phyloP scores from a whole-genome alignment of 208 protist genomes.

The Acanthamoeba culbertsoni region DNA sequence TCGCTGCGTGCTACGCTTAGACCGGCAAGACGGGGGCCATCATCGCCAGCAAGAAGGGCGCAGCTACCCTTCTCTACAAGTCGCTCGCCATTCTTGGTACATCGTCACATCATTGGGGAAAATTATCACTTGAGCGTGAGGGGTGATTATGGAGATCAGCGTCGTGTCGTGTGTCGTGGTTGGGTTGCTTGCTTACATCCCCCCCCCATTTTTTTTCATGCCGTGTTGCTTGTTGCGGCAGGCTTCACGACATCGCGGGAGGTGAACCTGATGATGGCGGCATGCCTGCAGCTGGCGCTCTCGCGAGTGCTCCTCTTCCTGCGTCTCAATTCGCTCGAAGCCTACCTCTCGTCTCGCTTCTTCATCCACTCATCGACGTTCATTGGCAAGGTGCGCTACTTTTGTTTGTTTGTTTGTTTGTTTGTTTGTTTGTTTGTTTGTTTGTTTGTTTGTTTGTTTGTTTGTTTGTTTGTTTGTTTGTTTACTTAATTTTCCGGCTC shows the following conservation, averaged over 20 bases:
- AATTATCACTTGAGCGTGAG: too few relatives aligned
- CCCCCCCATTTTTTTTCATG: too few relatives aligned
- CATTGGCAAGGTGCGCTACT: background rate
- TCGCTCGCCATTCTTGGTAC: background rate
- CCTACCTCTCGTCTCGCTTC: conserved; percentile 1
- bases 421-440: too few relatives aligned
- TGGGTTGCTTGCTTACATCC: too few relatives aligned
- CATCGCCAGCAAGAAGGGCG: conserved; percentile 11
- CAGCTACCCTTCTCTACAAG: background rate
- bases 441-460: too few relatives aligned
- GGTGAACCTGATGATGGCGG: conserved; percentile 3
- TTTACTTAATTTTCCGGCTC: too few relatives aligned
- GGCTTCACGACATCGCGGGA: background rate
- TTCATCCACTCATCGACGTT: conserved; percentile 15
- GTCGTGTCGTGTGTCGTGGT: too few relatives aligned
- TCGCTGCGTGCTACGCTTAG: background rate
- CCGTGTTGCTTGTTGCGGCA: background rate
- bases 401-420: too few relatives aligned
- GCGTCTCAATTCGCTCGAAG: background rate
- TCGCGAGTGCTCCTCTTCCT: background rate
- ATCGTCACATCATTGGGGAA: background rate
- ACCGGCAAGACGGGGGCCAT: background rate
- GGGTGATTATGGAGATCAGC: too few relatives aligned
- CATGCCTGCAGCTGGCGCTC: background rate
- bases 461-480: too few relatives aligned